phyloP scores from a whole-genome alignment of 371 early-diverging fungal genomes.

The Syncephalastrum contaminatum region DNA sequence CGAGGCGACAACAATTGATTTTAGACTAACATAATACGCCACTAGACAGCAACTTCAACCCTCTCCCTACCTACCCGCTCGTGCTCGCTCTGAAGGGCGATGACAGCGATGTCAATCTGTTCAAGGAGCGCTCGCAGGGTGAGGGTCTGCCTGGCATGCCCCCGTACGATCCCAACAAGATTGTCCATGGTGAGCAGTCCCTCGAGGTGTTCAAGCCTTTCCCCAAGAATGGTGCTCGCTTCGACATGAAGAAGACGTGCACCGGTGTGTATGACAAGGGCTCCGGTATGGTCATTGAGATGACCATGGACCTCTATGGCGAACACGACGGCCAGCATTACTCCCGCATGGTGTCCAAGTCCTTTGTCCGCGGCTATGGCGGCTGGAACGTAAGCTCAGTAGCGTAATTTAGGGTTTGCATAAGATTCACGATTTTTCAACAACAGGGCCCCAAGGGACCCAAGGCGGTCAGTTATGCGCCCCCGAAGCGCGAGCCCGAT shows the following conservation, averaged over 20 bases:
- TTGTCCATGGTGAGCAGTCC: slow-evolving; percentile 77
- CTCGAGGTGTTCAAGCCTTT: slow-evolving; percentile 58
- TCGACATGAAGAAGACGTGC: slow-evolving; percentile 39
- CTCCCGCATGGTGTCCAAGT: slow-evolving; percentile 39
- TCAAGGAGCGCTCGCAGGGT: slow-evolving; percentile 33
- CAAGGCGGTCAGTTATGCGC: slow-evolving; percentile 28
- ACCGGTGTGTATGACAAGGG: slow-evolving; percentile 60
- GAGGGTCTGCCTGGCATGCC: slow-evolving; percentile 61
- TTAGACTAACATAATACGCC: not conserved
- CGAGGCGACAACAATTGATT: not conserved
- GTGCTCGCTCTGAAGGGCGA: slow-evolving; percentile 57
- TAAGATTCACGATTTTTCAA: not conserved
- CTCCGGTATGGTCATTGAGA: slow-evolving; percentile 70
- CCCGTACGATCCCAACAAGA: slow-evolving; percentile 60
- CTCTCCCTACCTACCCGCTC: slow-evolving; percentile 73
- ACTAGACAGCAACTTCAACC: slow-evolving; percentile 56
- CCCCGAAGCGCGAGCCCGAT: slow-evolving; percentile 57
- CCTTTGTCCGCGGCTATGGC: slow-evolving; percentile 57
- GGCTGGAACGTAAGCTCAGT: slow-evolving; percentile 49
- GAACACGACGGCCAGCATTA: slow-evolving; percentile 50
- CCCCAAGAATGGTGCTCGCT: slow-evolving; percentile 58
- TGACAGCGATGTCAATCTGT: slow-evolving; percentile 60
- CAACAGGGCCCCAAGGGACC: slow-evolving; percentile 55
- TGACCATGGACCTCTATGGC: slow-evolving; percentile 52
- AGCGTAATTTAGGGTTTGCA: not conserved